Evolutionary conservation across 2,329 filamentous ascomycete genomes (phyloP).

Genomic region (Colletotrichum sp.): DNA sequence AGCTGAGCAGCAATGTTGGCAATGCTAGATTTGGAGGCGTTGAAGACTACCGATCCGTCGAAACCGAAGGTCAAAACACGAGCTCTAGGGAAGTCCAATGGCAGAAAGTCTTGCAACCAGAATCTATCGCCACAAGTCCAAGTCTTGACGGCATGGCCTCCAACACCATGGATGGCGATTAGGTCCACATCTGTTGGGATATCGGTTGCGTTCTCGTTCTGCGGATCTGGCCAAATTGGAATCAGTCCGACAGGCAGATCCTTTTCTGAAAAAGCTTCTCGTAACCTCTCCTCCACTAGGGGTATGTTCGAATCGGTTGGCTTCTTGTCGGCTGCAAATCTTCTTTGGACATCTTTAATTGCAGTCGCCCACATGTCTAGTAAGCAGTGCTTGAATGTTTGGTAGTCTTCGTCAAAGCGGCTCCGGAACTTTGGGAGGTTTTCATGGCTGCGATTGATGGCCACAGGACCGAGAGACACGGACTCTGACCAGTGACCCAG

Average conservation of each 20-base stretch:
- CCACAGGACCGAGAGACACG: no score
- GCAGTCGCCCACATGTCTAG: no score
- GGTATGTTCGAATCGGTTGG: no score
- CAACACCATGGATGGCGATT: neutral
- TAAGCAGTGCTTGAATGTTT: no score
- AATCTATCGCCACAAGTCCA: neutral
- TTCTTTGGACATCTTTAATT: no score
- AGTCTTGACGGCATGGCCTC: rapidly evolving
- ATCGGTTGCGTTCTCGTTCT: rapidly evolving
- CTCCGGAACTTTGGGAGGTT: no score
- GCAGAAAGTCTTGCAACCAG: neutral
- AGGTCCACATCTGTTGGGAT: neutral
- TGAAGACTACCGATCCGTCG: rapidly evolving
- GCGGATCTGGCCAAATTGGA: neutral
- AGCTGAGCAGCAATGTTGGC: rapidly evolving
- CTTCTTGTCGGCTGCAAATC: no score
- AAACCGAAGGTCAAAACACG: neutral
- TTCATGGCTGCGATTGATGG: no score
- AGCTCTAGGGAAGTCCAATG: rapidly evolving
- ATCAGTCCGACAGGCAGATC: neutral
- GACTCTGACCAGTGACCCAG: no score
- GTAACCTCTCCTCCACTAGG: neutral
- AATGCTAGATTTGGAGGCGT: rapidly evolving
- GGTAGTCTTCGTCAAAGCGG: no score
- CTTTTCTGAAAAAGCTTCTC: neutral